Conservation (phyloP, 352 stramenopile species). For the Pythium monospermum region DNA sequence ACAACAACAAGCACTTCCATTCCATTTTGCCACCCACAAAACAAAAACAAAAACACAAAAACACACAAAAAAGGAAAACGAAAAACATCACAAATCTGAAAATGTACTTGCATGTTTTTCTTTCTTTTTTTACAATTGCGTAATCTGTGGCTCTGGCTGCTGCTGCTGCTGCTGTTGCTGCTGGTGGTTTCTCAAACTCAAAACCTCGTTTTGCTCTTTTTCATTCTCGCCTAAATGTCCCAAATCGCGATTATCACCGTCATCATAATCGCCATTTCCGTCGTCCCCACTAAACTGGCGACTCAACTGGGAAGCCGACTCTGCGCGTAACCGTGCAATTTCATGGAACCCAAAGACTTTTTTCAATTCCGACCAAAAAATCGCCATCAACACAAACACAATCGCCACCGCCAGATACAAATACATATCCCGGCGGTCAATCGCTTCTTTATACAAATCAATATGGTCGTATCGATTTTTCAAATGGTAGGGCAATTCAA, state of each 20-base stretch:
- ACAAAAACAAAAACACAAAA: too few species aligned
- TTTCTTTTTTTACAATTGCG: too few species aligned
- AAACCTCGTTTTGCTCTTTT: too few species aligned
- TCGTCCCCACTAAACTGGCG: conserved; percentile 36
- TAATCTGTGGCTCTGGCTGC: not conserved
- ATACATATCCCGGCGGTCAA: conserved; percentile 38
- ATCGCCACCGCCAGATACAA: conserved; percentile 25
- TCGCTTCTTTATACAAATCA: conserved; percentile 63
- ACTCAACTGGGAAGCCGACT: conserved; percentile 58
- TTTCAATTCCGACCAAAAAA: conserved; percentile 52
- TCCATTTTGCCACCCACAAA: too few species aligned
- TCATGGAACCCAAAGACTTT: conserved; percentile 66
- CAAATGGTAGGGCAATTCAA: conserved; percentile 87
- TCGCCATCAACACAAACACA: conserved; percentile 35
- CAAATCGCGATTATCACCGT: too few species aligned
- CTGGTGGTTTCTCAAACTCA: not conserved
- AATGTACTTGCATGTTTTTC: too few species aligned
- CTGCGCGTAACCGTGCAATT: conserved; percentile 52
- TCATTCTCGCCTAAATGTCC: too few species aligned
- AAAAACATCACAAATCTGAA: too few species aligned
- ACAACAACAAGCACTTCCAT: too few species aligned
- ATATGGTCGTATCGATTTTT: conserved; percentile 85
- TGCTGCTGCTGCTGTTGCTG: not conserved
- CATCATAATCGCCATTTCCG: too few species aligned
- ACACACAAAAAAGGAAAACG: too few species aligned